A percentile compares a stretch with the other conserved stretches of the same genome.
phyloP scores from a whole-genome alignment of 495 filamentous ascomycete species.

The Bombardia bombarda region DNA sequence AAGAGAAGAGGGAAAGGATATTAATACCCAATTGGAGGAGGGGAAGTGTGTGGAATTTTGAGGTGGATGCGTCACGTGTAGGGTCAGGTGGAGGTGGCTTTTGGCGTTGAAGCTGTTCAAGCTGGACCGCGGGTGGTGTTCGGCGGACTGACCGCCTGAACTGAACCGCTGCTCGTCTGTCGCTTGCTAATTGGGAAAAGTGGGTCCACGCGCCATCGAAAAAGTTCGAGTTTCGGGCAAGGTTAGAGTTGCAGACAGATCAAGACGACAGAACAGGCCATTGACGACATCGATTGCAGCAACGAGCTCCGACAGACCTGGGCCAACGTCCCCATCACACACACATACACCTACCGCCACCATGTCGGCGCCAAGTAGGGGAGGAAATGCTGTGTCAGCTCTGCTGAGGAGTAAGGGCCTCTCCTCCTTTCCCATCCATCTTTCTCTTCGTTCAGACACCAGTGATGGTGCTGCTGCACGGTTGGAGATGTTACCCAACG shows the following conservation, averaged over 20 bases:
- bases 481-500: too few species aligned
- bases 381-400: constrained; percentile 29
- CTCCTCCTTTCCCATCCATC: neutral
- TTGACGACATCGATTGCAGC: too few species aligned
- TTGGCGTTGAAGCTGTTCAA: neutral
- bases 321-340: too few species aligned
- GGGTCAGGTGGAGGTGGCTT: neutral
- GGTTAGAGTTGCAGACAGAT: too few species aligned
- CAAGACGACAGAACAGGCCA: too few species aligned
- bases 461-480: too few species aligned
- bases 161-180: too few species aligned
- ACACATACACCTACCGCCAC: constrained; percentile 14
- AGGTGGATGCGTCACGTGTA: constrained; percentile 3
- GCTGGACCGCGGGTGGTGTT: neutral
- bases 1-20: constrained; percentile 5
- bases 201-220: constrained; percentile 14
- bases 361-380: constrained; percentile 46
- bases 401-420: constrained; percentile 33
- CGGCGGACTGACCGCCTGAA: too few species aligned
- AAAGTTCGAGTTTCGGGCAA: constrained; percentile 21
- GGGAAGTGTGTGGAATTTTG: neutral
- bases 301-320: too few species aligned
- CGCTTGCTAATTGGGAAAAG: neutral
- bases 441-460: neutral
- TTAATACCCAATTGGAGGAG: constrained; percentile 1